A percentile compares a stretch with the other conserved stretches of the same genome.
phyloP scores from a whole-genome alignment of 2,329 filamentous ascomycete genomes.

The Aureobasidium pullulans region DNA sequence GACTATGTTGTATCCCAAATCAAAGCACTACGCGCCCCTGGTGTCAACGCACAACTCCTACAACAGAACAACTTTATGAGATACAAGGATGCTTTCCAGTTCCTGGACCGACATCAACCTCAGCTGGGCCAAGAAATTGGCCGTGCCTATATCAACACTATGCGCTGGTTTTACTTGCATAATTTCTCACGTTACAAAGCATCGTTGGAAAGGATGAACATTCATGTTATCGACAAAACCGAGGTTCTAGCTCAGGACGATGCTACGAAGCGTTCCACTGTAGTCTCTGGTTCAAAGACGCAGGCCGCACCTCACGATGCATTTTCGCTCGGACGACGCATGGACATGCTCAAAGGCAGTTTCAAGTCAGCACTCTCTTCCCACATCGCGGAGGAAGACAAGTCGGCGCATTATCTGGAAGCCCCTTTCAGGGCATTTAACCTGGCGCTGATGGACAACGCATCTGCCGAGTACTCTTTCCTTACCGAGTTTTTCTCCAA shows the following conservation, averaged over 20 bases:
- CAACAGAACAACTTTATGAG: constrained; percentile 86
- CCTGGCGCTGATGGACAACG: constrained; percentile 85
- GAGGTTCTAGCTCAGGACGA: constrained; percentile 70
- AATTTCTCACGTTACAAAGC: constrained; percentile 85
- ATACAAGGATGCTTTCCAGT: constrained; percentile 82
- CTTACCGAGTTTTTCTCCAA: constrained; percentile 83
- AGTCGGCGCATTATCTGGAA: constrained; percentile 78
- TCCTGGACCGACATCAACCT: constrained; percentile 74
- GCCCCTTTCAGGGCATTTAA: constrained; percentile 92
- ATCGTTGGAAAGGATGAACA: constrained; percentile 73
- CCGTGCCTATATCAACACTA: constrained; percentile 93
- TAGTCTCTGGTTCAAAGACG: constrained; percentile 46
- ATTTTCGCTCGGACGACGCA: constrained; percentile 78
- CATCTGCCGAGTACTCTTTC: constrained; percentile 90
- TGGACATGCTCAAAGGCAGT: constrained; percentile 69
- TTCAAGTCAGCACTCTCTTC: constrained; percentile 74
- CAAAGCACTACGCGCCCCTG: constrained; percentile 85
- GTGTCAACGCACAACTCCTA: constrained; percentile 94
- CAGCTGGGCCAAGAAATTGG: constrained; percentile 83
- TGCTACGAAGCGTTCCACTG: constrained; percentile 37
- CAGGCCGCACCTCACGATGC: constrained; percentile 66
- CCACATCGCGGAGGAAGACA: constrained; percentile 85
- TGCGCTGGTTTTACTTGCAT: constrained; percentile 95
- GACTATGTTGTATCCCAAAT: constrained; percentile 94
- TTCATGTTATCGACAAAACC: constrained; percentile 74